Evolutionary conservation across 2,329 filamentous ascomycete genomes (phyloP).

Genomic region (Diaporthe citriasiana): DNA sequence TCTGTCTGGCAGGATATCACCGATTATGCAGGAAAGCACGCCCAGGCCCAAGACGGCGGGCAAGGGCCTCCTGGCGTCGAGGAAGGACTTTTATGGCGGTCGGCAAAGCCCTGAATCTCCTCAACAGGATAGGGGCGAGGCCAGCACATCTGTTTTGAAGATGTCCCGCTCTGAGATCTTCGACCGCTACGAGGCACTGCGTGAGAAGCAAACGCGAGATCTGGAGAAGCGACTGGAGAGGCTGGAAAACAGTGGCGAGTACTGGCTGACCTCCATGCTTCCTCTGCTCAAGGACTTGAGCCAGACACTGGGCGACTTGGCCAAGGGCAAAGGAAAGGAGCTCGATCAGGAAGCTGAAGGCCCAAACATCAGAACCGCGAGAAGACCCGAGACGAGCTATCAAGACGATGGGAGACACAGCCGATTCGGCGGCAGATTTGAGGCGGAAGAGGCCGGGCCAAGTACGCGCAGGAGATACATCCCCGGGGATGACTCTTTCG

Average conservation of each 20-base stretch:
- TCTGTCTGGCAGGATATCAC: slow-evolving; percentile 13
- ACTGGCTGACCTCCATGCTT: slow-evolving; percentile 60
- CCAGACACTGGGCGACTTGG: slow-evolving; percentile 49
- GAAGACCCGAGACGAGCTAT: neutral
- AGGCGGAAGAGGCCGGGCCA: neutral
- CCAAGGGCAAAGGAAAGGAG: slow-evolving; percentile 11
- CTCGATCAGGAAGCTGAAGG: neutral
- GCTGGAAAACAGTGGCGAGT: slow-evolving; percentile 62
- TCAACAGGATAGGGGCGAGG: neutral
- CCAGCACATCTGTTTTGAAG: slow-evolving; percentile 18
- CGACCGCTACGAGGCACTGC: slow-evolving; percentile 39
- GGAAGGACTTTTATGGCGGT: slow-evolving; percentile 31
- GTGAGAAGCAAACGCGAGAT: slow-evolving; percentile 50
- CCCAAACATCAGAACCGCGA: neutral
- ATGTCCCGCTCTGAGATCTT: slow-evolving; percentile 36
- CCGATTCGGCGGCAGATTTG: neutral
- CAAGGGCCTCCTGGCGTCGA: slow-evolving; percentile 34
- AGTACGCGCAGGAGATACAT: neutral
- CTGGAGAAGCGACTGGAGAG: slow-evolving; percentile 62
- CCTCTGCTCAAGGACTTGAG: slow-evolving; percentile 62
- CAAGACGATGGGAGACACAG: slow-evolving; percentile 14
- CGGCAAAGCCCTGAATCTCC: slow-evolving; percentile 14
- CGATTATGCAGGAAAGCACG: slow-evolving; percentile 1
- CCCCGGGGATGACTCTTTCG: neutral
- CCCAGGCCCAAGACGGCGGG: slow-evolving; percentile 37